phyloP scores from a whole-genome alignment of 2,329 filamentous ascomycete genomes.

The Aplosporella prunicola region DNA sequence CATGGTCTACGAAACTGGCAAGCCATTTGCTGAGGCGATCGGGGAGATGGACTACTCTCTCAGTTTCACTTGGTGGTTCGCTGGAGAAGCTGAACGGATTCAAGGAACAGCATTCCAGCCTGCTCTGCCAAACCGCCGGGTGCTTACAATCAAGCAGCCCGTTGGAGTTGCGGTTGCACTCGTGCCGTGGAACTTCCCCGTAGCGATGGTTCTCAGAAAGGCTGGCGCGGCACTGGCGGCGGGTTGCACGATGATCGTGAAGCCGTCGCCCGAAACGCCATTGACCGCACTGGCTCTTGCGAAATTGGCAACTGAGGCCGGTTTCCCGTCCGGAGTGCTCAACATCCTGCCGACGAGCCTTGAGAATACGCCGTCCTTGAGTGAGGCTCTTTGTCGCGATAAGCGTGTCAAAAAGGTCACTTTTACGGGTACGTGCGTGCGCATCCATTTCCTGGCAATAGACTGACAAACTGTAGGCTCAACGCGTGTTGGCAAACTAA shows the following conservation, averaged over 20 bases:
- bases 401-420: conserved; percentile 52
- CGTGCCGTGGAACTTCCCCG: conserved; percentile 65
- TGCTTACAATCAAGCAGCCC: conserved; percentile 66
- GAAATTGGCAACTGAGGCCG: conserved; percentile 18
- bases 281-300: conserved; percentile 12
- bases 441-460: neutral
- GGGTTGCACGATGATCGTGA: conserved; percentile 61
- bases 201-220: conserved; percentile 60
- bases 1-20: conserved; percentile 50
- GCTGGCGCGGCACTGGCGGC: conserved; percentile 59
- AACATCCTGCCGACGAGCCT: conserved; percentile 52
- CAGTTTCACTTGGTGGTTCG: conserved; percentile 49
- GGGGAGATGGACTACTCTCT: conserved; percentile 46
- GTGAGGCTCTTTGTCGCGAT: conserved; percentile 48
- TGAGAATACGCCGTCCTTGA: conserved; percentile 45
- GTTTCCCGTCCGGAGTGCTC: conserved; percentile 48
- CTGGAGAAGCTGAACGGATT: conserved; percentile 52
- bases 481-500: conserved; percentile 53
- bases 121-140: conserved; percentile 51
- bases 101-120: conserved; percentile 52
- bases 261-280: conserved; percentile 13
- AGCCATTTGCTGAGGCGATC: conserved; percentile 42
- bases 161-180: conserved; percentile 59
- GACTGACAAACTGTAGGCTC: conserved; percentile 19
- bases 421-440: conserved; percentile 37